Base-by-base conservation (phyloP, 768 basidiomycete genomes). In the Nidula microcarpa region DNA sequence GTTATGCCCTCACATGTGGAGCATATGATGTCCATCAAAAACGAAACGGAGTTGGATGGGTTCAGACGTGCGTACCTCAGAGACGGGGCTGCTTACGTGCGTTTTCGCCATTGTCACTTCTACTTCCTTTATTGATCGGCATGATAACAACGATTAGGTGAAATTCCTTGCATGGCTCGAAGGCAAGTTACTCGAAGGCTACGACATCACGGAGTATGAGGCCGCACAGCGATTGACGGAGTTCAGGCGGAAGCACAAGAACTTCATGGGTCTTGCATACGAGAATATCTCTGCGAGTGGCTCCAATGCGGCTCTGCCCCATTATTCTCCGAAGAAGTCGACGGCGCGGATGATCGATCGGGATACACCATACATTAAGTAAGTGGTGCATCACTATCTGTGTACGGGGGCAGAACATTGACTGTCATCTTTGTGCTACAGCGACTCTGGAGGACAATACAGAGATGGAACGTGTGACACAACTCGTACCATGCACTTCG, bases 131-230 rank as follows among this genome's bases (percentile, higher is more conserved):
- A 60, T 55, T 55, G 36, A 18, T 50, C 47, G 8, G 47, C 50
- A 52, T 36, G 37, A 18, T 53, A 39, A 33, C n/a, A n/a, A n/a
- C n/a, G n/a, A n/a, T n/a, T 58, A 86, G 84, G 80, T 84, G 43
- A 78, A 76, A 62, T 98, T 93, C 85, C 81, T 94, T 54, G 89
- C 93, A 1, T 96, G 94, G 93, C 74, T 99, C 1, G 94, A 98
- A 53, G 70, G 82, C 53, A 89, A 91, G 68, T 75, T 95, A 37
- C 66, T 73, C 18, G 80, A 87, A 54, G 88, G 88, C 48, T 89
- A 89, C 62, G 81, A 87, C 55, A 87, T 98, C 58, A 89, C 89
- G 5, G 96, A 98, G 69, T 97, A 89, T 74, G 91, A 95, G 64
- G 94, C 95, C 10, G 91, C 85, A 1, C 91, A 86, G 66, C 82